These are phyloP conservation scores for Albizia julibrissin DNA, from an alignment of 306 rosid genomes.

Conservation along the genomic window DNA sequence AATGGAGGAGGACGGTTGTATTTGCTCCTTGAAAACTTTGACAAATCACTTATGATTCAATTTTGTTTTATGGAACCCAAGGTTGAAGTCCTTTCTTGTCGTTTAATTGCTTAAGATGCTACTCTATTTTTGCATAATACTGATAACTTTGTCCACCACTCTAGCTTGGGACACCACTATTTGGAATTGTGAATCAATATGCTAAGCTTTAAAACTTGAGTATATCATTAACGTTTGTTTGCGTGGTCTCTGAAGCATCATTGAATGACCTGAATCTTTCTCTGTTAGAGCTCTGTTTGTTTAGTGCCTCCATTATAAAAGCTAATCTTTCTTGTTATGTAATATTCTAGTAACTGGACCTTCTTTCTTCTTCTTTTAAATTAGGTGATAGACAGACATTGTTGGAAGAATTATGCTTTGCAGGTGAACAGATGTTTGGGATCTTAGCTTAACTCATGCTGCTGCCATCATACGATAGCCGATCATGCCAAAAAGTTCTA, in stretches of 20 bases:
- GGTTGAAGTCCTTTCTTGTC: background rate
- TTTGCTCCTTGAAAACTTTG: background rate
- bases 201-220: background rate
- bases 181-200: background rate
- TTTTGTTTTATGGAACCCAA: background rate
- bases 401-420: background rate
- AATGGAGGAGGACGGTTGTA: background rate
- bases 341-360: background rate
- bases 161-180: background rate
- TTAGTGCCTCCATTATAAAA: background rate
- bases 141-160: background rate
- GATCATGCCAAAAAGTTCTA: background rate
- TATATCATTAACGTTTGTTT: background rate
- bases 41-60: background rate
- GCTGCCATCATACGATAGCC: background rate
- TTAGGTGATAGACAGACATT: constrained; percentile 5
- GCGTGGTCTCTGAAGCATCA: background rate
- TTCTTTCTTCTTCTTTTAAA: background rate
- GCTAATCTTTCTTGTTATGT: background rate
- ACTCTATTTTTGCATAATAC: background rate
- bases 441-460: constrained; percentile 22
- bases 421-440: background rate
- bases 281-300: background rate
- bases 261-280: background rate
- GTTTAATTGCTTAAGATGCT: background rate